Conservation (phyloP, 2,329 filamentous ascomycete genomes). For the Microthyrium microscopicum region DNA sequence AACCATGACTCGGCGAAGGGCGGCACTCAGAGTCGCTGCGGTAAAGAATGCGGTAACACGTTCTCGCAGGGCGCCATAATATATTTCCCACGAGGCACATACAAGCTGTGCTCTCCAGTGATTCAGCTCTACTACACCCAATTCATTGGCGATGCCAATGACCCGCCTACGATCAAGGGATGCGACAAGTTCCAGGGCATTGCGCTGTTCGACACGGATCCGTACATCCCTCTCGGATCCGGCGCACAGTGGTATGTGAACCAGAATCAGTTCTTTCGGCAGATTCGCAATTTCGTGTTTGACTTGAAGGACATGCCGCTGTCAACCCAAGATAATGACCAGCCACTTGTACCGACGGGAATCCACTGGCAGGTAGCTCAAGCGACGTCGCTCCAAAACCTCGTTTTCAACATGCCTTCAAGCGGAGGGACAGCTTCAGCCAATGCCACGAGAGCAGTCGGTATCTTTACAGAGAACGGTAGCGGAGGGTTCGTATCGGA, state of each 20-base stretch:
- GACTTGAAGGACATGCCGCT: no score
- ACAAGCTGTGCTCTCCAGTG: constrained; percentile 65
- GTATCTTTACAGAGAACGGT: constrained; percentile 73
- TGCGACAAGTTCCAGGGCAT: constrained; percentile 54
- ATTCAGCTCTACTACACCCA: constrained; percentile 87
- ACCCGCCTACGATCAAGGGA: constrained; percentile 56
- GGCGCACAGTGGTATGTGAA: no score
- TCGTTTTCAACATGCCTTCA: constrained; percentile 61
- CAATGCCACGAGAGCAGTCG: constrained; percentile 53
- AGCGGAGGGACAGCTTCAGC: constrained; percentile 41
- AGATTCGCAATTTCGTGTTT: constrained; percentile 36
- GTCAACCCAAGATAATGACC: no score
- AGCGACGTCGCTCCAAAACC: constrained; percentile 65
- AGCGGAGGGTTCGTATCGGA: constrained; percentile 22
- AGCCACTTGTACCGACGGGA: no score
- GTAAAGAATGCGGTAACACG: constrained; percentile 68
- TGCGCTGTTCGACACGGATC: constrained; percentile 75
- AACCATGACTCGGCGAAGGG: constrained; percentile 25
- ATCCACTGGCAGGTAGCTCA: constrained; percentile 82
- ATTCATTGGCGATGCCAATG: constrained; percentile 64
- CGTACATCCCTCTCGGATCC: no score
- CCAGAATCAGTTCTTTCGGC: constrained; percentile 39
- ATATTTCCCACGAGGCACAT: constrained; percentile 81
- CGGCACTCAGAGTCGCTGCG: no score
- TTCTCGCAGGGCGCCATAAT: constrained; percentile 71